Percentiles rank a stretch among this genome's conserved stretches.
Evolutionary conservation across 2,329 filamentous ascomycete species (phyloP).

Genomic region (Acephala macrosclerotiorum): DNA sequence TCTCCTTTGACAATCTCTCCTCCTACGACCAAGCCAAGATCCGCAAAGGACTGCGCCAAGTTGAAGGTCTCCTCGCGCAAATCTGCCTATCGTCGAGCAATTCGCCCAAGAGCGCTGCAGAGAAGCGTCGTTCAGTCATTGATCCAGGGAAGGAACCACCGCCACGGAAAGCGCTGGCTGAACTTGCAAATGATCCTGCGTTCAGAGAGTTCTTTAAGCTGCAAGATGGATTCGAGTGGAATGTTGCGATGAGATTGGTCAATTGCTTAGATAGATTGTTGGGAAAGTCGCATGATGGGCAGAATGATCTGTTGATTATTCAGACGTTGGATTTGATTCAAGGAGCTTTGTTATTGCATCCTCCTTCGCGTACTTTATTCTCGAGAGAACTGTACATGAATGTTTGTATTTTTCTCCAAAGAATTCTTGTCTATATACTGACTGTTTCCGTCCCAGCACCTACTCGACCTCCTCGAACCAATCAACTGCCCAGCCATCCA

Average conservation of each 20-base stretch:
- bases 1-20: slow-evolving; percentile 86
- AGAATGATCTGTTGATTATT: slow-evolving; percentile 88
- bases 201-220: slow-evolving; percentile 96
- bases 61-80: slow-evolving; percentile 91
- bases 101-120: slow-evolving; percentile 33
- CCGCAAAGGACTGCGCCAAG: slow-evolving; percentile 90
- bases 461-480: slow-evolving; percentile 92
- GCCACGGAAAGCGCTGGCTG: slow-evolving; percentile 66
- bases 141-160: slow-evolving; percentile 49
- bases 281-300: slow-evolving; percentile 80
- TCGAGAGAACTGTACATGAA: slow-evolving; percentile 95
- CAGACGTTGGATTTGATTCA: slow-evolving; percentile 89
- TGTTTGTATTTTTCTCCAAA: slow-evolving; percentile 53
- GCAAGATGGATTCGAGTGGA: slow-evolving; percentile 98
- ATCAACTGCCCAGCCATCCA: slow-evolving; percentile 93
- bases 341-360: slow-evolving; percentile 86
- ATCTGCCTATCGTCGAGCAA: slow-evolving; percentile 72
- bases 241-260: slow-evolving; percentile 87
- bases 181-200: slow-evolving; percentile 82
- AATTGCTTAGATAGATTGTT: slow-evolving; percentile 86
- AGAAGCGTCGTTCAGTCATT: slow-evolving; percentile 41
- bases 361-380: slow-evolving; percentile 87
- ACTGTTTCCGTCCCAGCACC: slow-evolving; percentile 60
- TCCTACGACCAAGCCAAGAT: slow-evolving; percentile 91
- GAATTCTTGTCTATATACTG: slow-evolving; percentile 8